A percentile compares a stretch with the other conserved stretches of the same genome.
These are phyloP conservation scores for Pythium rishiriense DNA, from an alignment of 352 stramenopile genomes.

Conservation along the genomic window DNA sequence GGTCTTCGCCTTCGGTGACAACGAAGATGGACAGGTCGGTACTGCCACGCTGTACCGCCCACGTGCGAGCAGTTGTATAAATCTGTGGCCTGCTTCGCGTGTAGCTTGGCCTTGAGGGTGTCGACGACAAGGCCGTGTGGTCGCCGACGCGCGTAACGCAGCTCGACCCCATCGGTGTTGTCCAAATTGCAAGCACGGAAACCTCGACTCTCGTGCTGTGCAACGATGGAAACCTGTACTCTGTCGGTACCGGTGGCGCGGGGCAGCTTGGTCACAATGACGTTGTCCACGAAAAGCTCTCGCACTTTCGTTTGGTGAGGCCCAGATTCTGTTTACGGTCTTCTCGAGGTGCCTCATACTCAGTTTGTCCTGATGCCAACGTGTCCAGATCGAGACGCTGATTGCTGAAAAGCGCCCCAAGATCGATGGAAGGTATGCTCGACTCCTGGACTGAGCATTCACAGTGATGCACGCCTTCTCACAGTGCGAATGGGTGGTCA, in stretches of 20 bases:
- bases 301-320: conserved; percentile 68
- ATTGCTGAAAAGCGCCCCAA: conserved; percentile 77
- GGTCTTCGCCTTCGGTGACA: conserved; percentile 75
- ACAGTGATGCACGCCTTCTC: background rate
- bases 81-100: background rate
- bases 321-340: background rate
- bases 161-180: conserved; percentile 61
- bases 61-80: background rate
- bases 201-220: conserved; percentile 60
- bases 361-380: background rate
- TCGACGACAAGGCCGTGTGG: conserved; percentile 54
- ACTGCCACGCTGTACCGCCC: background rate
- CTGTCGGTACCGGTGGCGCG: conserved; percentile 52
- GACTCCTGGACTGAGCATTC: background rate
- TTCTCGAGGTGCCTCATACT: background rate
- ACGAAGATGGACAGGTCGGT: conserved; percentile 74
- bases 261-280: conserved; percentile 78
- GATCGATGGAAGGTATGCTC: conserved; percentile 58
- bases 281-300: conserved; percentile 77
- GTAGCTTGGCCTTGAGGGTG: conserved; percentile 52
- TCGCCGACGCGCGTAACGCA: conserved; percentile 59
- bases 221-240: conserved; percentile 79
- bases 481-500: conserved; percentile 16
- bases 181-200: conserved; percentile 64
- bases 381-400: conserved; percentile 56